Evolutionary conservation across 805 yeast species (phyloP).

Genomic region (Monosporozyma servazzii): DNA sequence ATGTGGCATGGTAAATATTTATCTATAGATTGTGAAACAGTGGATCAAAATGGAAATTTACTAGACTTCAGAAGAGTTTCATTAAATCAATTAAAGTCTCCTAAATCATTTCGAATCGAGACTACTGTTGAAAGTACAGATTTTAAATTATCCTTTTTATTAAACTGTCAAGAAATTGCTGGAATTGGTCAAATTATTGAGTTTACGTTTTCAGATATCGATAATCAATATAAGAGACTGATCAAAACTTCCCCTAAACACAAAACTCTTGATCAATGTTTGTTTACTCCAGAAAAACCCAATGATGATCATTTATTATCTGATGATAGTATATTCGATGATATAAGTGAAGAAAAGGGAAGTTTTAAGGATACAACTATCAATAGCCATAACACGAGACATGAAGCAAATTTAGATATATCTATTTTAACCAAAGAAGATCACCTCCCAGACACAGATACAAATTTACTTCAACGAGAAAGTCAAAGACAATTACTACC

Average conservation of each 20-base stretch:
- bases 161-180: slow-evolving; percentile 35
- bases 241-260: neutral
- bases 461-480: neutral
- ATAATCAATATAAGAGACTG: neutral
- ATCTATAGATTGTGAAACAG: slow-evolving; percentile 27
- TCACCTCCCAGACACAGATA: neutral
- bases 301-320: slow-evolving; percentile 3
- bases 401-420: neutral
- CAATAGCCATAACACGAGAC: neutral
- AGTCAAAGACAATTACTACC: slow-evolving; percentile 9
- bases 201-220: slow-evolving; percentile 8
- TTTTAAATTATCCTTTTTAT: slow-evolving; percentile 24
- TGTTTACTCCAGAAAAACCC: neutral
- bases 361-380: neutral
- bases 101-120: slow-evolving; percentile 24
- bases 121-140: slow-evolving; percentile 12
- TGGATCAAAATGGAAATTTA: slow-evolving; percentile 29
- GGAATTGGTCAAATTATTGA: slow-evolving; percentile 17
- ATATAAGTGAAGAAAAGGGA: neutral
- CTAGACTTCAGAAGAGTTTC: slow-evolving; percentile 38
- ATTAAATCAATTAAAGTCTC: slow-evolving; percentile 17
- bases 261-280: neutral
- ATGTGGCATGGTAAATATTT: slow-evolving; percentile 31
- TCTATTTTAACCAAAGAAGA: neutral
- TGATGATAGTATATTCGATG: slow-evolving; percentile 9